Evolutionary conservation across 768 basidiomycete species (phyloP).

Genomic region (Amanita exitialis): DNA sequence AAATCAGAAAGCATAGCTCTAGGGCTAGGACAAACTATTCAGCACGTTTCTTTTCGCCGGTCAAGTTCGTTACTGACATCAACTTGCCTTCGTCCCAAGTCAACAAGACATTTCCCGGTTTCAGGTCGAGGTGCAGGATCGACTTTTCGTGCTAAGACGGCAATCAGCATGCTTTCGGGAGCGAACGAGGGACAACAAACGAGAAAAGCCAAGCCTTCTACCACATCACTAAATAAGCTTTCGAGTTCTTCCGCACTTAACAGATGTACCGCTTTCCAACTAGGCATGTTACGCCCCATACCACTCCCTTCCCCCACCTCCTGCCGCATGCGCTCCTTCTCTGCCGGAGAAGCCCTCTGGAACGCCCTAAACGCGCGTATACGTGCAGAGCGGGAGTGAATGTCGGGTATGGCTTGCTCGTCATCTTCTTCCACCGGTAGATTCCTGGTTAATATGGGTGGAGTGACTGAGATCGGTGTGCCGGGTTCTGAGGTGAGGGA

Average conservation of each 20-base stretch:
- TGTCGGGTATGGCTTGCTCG: slow-evolving; percentile 14
- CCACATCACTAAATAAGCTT: slow-evolving; percentile 75
- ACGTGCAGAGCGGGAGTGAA: slow-evolving; percentile 54
- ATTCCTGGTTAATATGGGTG: slow-evolving; percentile 13
- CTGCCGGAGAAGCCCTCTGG: slow-evolving; percentile 53
- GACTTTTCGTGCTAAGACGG: slow-evolving; percentile 59
- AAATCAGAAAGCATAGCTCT: slow-evolving; percentile 95
- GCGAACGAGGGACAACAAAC: slow-evolving; percentile 30
- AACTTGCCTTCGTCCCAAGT: slow-evolving; percentile 85
- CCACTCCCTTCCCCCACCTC: slow-evolving; percentile 31
- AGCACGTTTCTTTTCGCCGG: not conserved
- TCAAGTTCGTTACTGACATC: slow-evolving; percentile 39
- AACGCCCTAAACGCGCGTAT: slow-evolving; percentile 69
- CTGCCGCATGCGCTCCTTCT: slow-evolving; percentile 48
- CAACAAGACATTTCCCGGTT: slow-evolving; percentile 87
- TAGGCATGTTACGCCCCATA: slow-evolving; percentile 17
- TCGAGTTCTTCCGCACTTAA: slow-evolving; percentile 78
- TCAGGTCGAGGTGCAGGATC: slow-evolving; percentile 88
- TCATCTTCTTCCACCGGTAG: not conserved
- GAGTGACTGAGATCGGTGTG: slow-evolving; percentile 14
- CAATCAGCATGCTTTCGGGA: not conserved
- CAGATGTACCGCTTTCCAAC: slow-evolving; percentile 73
- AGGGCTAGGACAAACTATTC: slow-evolving; percentile 40
- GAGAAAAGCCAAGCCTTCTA: slow-evolving; percentile 80
- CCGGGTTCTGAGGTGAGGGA: slow-evolving; percentile 10